These are phyloP conservation scores for Cardamine chenopodiifolia DNA, from an alignment of 345 rosid species.

Conservation along the genomic window DNA sequence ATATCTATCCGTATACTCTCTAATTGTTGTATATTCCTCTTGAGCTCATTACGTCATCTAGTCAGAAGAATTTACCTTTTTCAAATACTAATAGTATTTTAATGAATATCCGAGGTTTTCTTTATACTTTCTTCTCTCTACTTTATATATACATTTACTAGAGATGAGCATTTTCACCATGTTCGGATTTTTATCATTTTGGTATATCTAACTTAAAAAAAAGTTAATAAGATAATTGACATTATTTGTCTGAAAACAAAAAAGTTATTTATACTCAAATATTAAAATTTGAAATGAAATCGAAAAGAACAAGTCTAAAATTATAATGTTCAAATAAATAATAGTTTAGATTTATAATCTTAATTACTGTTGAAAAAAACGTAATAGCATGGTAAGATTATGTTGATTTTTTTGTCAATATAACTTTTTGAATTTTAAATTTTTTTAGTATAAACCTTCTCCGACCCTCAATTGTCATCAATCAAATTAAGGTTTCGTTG, in stretches of 20 bases:
- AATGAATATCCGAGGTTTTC: conserved; percentile 17
- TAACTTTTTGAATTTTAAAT: no score
- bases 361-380: neutral
- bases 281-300: neutral
- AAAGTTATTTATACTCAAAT: neutral
- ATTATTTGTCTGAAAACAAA: no score
- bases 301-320: neutral
- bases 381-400: no score
- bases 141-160: neutral
- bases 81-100: neutral
- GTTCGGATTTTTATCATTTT: conserved; percentile 4
- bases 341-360: neutral
- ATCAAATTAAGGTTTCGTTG: neutral
- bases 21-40: conserved; percentile 9
- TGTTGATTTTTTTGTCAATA: neutral
- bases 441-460: neutral
- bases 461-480: neutral
- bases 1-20: neutral
- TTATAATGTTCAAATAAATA: no score
- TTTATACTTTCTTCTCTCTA: conserved; percentile 2
- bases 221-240: neutral
- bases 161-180: conserved; percentile 14
- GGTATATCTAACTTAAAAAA: neutral
- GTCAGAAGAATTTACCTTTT: neutral
- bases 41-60: conserved; percentile 19